Conservation (phyloP, 305 asterid species). For the Fraxinus baroniana region DNA sequence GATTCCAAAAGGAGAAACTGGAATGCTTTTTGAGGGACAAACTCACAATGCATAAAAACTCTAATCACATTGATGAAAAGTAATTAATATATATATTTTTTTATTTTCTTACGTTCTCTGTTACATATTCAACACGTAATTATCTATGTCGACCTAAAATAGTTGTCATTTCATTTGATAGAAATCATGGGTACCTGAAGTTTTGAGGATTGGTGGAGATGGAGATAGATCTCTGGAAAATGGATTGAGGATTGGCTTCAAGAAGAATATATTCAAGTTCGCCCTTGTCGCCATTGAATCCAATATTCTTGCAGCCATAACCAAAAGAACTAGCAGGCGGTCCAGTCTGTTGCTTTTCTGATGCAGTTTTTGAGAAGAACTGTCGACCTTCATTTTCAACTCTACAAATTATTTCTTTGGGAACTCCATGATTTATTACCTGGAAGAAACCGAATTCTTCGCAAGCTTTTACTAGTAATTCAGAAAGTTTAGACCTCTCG, state of each 20-base stretch:
- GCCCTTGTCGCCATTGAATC: constrained; percentile 62
- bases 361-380: constrained; percentile 43
- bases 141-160: not conserved
- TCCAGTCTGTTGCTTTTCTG: constrained; percentile 46
- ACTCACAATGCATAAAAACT: not conserved
- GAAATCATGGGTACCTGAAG: constrained; percentile 41
- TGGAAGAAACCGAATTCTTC: constrained; percentile 61
- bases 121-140: not conserved
- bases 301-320: constrained; percentile 68
- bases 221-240: constrained; percentile 33
- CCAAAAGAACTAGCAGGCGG: constrained; percentile 52
- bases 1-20: not conserved
- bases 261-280: constrained; percentile 61
- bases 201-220: constrained; percentile 39
- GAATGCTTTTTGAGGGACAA: not conserved
- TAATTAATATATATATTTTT: too few species aligned
- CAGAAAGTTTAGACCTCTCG: constrained; percentile 30
- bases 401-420: constrained; percentile 30
- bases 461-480: constrained; percentile 51
- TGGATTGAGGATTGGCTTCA: constrained; percentile 40
- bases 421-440: constrained; percentile 52
- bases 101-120: not conserved
- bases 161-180: not conserved
- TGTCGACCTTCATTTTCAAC: constrained; percentile 37
- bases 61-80: not conserved